Evolutionary conservation across 1,284 basidiomycete genomes (phyloP), one percentile per base, ranked within the genome.

Genomic region (Ustilago shanxiensis): DNA sequence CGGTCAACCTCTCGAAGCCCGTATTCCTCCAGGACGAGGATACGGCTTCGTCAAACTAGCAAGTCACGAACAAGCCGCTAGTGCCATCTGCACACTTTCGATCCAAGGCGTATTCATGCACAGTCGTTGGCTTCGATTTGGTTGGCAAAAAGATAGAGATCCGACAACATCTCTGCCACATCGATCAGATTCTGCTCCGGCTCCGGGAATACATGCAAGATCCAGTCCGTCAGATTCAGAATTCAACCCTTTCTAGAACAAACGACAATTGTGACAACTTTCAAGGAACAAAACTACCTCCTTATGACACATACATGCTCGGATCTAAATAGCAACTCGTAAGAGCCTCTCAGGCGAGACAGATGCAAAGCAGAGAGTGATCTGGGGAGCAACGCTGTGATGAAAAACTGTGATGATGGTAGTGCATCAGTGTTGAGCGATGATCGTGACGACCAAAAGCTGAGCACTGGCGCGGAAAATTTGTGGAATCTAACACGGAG

Each of bases 31-130:
- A 65, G 96, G 98, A 88, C 92, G 95, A 70, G 96, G 96, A 33
- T 98, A 98, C 86, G 96, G 96, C 0, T 99, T 99, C 85, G 95
- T 98, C 86, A 98, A 98, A 88, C 90, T 98, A 65, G 95, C 98
- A 87, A 95, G 94, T 51, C 96, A 98, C 86, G 95, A 97, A 86
- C 95, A 97, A 85, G 96, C 96, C 58, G 95, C 96, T 13, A 92
- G 94, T 91, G 96, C 96, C 29, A 98, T 99, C 83, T 92, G 95
- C 72, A 93, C 96, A 84, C 89, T 98, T 60, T 56, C 52, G 44
- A 66, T 58, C 37, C 94, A 95, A 87, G 95, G 95, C 61, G 93
- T 94, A 87, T 93, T 94, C 89, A 93, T 98, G 31, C 96, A 98
- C 82, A 95, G 95, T 56, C 89, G 96, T 49, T 94, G 94, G 14